Conservation (phyloP, 2,329 filamentous ascomycete species). For the Colletotrichum caudatum region DNA sequence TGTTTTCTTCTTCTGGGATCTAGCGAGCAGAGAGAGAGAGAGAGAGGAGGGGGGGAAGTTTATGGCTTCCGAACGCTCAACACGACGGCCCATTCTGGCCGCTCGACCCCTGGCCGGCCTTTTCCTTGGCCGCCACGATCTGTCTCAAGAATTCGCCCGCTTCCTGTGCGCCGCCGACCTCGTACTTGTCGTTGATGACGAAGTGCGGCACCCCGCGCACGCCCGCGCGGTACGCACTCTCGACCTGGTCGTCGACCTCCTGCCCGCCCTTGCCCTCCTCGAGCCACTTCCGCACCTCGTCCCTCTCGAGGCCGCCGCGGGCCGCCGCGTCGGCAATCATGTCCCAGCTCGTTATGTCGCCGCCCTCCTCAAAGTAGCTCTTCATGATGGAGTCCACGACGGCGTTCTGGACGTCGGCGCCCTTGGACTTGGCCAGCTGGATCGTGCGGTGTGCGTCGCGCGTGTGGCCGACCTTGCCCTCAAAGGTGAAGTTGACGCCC, state of each 20-base stretch:
- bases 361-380: constrained; percentile 73
- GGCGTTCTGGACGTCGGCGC: constrained; percentile 65
- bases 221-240: constrained; percentile 61
- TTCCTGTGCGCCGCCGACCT: constrained; percentile 79
- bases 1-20: background rate
- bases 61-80: background rate
- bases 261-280: constrained; percentile 65
- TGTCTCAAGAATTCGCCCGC: constrained; percentile 73
- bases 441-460: constrained; percentile 83
- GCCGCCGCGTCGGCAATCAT: constrained; percentile 65
- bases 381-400: constrained; percentile 74
- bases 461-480: constrained; percentile 79
- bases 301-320: constrained; percentile 64
- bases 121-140: constrained; percentile 66
- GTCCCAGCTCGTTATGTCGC: constrained; percentile 70
- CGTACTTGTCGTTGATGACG: constrained; percentile 75
- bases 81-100: constrained; percentile 32
- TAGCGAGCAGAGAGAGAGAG: background rate
- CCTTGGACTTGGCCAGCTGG: constrained; percentile 71
- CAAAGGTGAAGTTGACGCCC: constrained; percentile 80
- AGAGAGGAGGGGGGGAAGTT: too few relatives aligned
- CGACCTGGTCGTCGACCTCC: constrained; percentile 69
- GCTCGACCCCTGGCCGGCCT: constrained; percentile 19
- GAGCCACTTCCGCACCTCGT: constrained; percentile 67
- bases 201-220: constrained; percentile 81